Conservation (phyloP, 2,329 filamentous ascomycete species). For the Cryphonectria radicalis region DNA sequence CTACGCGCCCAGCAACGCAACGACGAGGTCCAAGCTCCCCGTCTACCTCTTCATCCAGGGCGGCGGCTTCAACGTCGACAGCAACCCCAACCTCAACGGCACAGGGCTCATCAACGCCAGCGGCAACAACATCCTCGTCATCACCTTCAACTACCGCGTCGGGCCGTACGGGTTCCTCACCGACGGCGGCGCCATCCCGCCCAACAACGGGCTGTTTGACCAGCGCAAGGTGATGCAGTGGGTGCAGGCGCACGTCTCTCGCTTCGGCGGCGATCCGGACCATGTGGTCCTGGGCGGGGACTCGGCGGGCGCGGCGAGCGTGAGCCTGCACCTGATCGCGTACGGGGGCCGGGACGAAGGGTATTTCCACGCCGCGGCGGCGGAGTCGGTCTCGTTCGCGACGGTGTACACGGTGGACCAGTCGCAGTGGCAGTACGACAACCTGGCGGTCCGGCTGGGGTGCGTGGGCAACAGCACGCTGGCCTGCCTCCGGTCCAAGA, state of each 20-base stretch:
- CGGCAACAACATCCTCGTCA: slow-evolving; percentile 65
- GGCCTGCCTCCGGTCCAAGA: slow-evolving; percentile 50
- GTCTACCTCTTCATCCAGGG: slow-evolving; percentile 48
- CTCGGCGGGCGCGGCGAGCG: slow-evolving; percentile 68
- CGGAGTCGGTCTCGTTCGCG: slow-evolving; percentile 57
- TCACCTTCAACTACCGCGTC: slow-evolving; percentile 78
- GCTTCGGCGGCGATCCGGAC: slow-evolving; percentile 71
- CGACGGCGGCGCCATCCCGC: slow-evolving; percentile 56
- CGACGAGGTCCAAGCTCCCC: slow-evolving; percentile 38
- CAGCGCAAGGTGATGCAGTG: slow-evolving; percentile 71
- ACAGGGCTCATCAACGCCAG: slow-evolving; percentile 61
- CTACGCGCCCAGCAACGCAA: slow-evolving; percentile 61
- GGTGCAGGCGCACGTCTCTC: slow-evolving; percentile 67
- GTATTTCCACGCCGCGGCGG: slow-evolving; percentile 56
- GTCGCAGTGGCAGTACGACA: slow-evolving; percentile 57
- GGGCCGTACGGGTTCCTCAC: slow-evolving; percentile 75
- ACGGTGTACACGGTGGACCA: slow-evolving; percentile 50
- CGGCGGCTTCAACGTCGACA: slow-evolving; percentile 56
- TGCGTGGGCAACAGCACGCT: slow-evolving; percentile 47
- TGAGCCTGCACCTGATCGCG: slow-evolving; percentile 66
- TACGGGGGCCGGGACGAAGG: slow-evolving; percentile 53
- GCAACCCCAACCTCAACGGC: slow-evolving; percentile 57
- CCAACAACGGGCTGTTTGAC: slow-evolving; percentile 74
- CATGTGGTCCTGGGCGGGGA: slow-evolving; percentile 72
- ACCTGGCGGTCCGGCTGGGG: slow-evolving; percentile 48